Evolutionary conservation across 257 asterid genomes (phyloP).

Genomic region (Solanum appendiculatum): DNA sequence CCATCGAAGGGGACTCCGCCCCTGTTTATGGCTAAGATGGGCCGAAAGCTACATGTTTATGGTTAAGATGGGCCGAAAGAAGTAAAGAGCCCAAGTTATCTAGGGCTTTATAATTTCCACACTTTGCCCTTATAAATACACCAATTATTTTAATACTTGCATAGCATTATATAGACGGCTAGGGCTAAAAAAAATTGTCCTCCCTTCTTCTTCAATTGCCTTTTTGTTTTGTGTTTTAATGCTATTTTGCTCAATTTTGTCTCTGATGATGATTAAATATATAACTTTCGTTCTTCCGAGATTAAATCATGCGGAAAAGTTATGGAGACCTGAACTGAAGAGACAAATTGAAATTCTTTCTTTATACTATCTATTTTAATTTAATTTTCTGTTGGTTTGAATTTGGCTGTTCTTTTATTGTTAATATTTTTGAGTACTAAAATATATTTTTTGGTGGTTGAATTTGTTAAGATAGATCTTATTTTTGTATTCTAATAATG

Average conservation of each 20-base stretch:
- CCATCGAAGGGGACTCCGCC: too few species aligned
- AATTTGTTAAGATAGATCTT: neutral
- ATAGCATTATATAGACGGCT: neutral
- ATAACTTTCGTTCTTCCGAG: conserved; percentile 65
- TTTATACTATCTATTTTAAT: too few species aligned
- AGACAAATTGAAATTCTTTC: neutral
- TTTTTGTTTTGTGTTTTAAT: neutral
- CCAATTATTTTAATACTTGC: neutral
- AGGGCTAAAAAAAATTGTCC: neutral
- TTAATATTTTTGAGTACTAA: neutral
- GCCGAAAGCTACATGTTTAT: too few species aligned
- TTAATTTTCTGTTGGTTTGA: neutral
- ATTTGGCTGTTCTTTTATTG: neutral
- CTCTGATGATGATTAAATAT: conserved; percentile 33
- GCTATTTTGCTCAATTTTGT: neutral
- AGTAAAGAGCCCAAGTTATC: neutral
- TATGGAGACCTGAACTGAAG: conserved; percentile 67
- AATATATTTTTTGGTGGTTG: neutral
- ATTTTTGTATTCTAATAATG: neutral
- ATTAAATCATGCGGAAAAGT: conserved; percentile 32
- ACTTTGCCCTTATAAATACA: neutral
- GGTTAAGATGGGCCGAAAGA: neutral
- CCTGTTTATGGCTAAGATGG: neutral
- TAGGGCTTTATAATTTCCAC: neutral
- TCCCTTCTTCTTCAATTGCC: neutral